Base-by-base conservation (phyloP, 306 rosid genomes). In the Mucuna pruriens region DNA sequence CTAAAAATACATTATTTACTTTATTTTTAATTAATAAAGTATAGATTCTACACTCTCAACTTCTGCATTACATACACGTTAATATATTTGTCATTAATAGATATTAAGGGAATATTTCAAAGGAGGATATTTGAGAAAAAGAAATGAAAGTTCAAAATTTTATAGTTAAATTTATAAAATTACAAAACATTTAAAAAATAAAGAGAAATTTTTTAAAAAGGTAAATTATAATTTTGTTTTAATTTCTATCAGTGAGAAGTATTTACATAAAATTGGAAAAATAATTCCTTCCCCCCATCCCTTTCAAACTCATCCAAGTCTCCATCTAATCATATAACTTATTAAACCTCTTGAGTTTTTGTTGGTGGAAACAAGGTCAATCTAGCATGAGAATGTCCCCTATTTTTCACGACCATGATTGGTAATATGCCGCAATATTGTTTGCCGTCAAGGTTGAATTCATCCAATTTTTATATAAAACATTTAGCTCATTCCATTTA, bases 391-490 rank as follows among this genome's bases (percentile, higher is more conserved):
- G 13, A 23, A 9, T 39, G 65, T 67, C 64, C 26, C 44, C 40
- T 20, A 5, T 31, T 80, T 71, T 44, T 71, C 22, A 64, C 79
- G 48, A 22, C 5, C 79, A 16, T 10, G 45, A 48, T 31, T 1
- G 19, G 36, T 57, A 78, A 70, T 58, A 29, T 44, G 77, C 46
- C 57, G 22, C 38, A 7, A 45, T 52, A 60, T 71, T 57, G 62
- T 19, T 34, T 20, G 71, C 64, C 64, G 39, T 9, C 62, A 48
- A 80, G 29, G 12, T 69, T 79, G 60, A 79, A 79, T 57, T 15
- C 45, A 80, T 60, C 39, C 65, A 11, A 2, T 42, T 68, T 13
- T 42, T 44, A 29, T 64, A 64, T 8, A 8, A 34, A 16, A 34
- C 26, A 63, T 61, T 61, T 0, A 61, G 0, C 40, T 29, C 17